Conservation (phyloP, 2,329 filamentous ascomycete species). For the Alternaria angustiovoidea region DNA sequence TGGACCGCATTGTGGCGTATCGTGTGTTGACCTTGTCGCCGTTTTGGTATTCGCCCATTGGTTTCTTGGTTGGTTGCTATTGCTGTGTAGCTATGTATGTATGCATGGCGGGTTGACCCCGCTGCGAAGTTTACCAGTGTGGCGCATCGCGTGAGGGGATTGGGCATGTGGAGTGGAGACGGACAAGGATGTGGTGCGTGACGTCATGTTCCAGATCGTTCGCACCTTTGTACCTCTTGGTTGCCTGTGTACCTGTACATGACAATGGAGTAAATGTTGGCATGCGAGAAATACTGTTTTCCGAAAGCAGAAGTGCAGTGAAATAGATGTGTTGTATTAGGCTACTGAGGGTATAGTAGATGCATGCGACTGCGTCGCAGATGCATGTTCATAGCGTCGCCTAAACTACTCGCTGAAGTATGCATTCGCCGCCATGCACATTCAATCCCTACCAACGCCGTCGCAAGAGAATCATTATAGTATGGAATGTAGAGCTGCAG, state of each 20-base stretch:
- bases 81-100: neutral
- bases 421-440: conserved; percentile 1
- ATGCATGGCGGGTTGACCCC: conserved; percentile 21
- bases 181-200: conserved; percentile 15
- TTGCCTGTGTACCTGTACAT: neutral
- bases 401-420: neutral
- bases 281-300: neutral
- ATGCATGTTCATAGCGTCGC: neutral
- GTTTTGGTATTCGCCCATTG: conserved; percentile 40
- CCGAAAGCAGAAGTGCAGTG: neutral
- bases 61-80: neutral
- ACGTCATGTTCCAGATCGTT: conserved; percentile 18
- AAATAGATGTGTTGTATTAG: conserved; percentile 16
- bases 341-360: conserved; percentile 14
- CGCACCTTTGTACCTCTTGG: neutral
- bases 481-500: neutral
- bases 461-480: conserved; percentile 14
- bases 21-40: conserved; percentile 15
- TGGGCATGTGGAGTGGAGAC: conserved; percentile 16
- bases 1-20: conserved; percentile 52
- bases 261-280: fast-evolving
- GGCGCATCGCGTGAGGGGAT: conserved; percentile 22
- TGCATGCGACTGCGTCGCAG: conserved; percentile 3
- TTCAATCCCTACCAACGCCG: conserved; percentile 22
- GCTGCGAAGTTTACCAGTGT: conserved; percentile 16